Conservation (phyloP, 805 yeast genomes). For the Metschnikowia cerradonensis region DNA sequence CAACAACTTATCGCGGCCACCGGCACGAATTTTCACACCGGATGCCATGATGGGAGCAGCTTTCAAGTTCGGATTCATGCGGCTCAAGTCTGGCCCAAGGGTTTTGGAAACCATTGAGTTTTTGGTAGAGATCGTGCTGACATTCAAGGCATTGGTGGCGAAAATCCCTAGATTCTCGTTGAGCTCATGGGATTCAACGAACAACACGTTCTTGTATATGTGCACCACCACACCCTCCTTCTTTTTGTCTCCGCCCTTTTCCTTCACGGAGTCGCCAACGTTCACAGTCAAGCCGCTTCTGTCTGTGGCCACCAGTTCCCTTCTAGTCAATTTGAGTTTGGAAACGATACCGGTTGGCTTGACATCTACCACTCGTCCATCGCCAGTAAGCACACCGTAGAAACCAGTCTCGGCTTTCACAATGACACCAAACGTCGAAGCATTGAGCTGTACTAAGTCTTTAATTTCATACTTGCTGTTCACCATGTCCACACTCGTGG, state of each 20-base stretch:
- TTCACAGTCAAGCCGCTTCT: conserved; percentile 77
- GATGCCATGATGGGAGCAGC: conserved; percentile 43
- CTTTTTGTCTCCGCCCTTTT: conserved; percentile 66
- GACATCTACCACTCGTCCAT: conserved; percentile 69
- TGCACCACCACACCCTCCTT: conserved; percentile 87
- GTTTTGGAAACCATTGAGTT: conserved; percentile 59
- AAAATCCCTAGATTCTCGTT: conserved; percentile 89
- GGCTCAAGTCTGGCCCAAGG: conserved; percentile 63
- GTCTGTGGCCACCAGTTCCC: conserved; percentile 83
- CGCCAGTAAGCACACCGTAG: conserved; percentile 74
- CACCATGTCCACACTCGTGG: conserved; percentile 50
- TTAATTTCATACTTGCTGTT: conserved; percentile 80
- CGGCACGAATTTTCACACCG: conserved; percentile 46
- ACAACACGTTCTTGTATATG: conserved; percentile 74
- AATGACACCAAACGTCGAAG: conserved; percentile 83
- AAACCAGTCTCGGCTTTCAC: conserved; percentile 86
- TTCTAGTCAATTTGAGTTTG: conserved; percentile 58
- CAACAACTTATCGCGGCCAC: conserved; percentile 78
- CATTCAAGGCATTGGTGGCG: conserved; percentile 69
- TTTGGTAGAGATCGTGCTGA: conserved; percentile 81
- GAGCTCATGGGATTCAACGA: conserved; percentile 74
- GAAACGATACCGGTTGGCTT: conserved; percentile 81
- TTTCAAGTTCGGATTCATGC: conserved; percentile 80
- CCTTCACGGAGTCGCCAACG: conserved; percentile 91
- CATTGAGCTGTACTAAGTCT: conserved; percentile 84